phyloP scores from a whole-genome alignment of 306 rosid genomes.

The Pueraria montana region DNA sequence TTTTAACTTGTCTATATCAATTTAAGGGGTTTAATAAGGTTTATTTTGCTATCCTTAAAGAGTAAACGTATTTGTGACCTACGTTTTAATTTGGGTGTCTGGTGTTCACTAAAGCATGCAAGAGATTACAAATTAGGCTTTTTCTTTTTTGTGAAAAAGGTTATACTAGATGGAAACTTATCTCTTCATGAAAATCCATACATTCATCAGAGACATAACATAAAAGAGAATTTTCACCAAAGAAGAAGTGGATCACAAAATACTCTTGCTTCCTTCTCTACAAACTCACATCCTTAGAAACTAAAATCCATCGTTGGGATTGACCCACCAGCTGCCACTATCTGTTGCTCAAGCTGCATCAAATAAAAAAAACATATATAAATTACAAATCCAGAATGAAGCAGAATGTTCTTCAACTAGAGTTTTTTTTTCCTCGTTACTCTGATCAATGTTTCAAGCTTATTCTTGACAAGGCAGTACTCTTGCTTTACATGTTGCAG shows the following conservation, averaged over 20 bases:
- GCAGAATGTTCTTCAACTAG: conserved; percentile 6
- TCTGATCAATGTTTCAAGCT: conserved; percentile 11
- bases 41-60: neutral
- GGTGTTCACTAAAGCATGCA: too few species aligned
- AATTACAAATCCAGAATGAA: neutral
- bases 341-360: conserved; percentile 24
- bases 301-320: neutral
- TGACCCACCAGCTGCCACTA: conserved; percentile 24
- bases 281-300: neutral
- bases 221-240: conserved; percentile 25
- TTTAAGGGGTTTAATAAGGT: neutral
- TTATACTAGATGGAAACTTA: neutral
- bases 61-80: neutral
- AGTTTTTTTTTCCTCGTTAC: neutral
- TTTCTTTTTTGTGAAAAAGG: neutral
- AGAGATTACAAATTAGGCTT: too few species aligned
- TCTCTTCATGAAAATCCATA: neutral
- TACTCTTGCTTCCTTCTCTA: conserved; percentile 1
- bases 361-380: neutral
- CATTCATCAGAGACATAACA: neutral
- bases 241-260: conserved; percentile 17
- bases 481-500: conserved; percentile 23
- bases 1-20: neutral
- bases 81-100: neutral
- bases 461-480: conserved; percentile 17